These are phyloP conservation scores for Heritiera littoralis DNA, from an alignment of 345 rosid genomes.

Conservation along the genomic window DNA sequence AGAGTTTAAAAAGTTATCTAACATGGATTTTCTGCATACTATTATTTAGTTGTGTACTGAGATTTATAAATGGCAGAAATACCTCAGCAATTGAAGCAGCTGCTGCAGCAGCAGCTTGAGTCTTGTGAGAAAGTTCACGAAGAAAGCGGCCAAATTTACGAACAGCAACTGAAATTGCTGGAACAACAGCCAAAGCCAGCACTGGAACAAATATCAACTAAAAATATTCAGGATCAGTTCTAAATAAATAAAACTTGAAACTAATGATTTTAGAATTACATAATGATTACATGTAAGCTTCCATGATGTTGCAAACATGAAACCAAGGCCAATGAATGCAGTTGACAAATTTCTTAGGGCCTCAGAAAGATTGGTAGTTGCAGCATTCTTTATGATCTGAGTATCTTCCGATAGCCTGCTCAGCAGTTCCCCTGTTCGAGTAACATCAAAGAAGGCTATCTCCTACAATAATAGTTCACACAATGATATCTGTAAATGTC, in stretches of 20 bases:
- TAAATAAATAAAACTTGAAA: not conserved
- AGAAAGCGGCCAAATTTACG: constrained; percentile 75
- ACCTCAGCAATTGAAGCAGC: constrained; percentile 99
- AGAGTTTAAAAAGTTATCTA: not conserved
- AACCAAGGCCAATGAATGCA: constrained; percentile 54
- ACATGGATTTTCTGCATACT: not conserved
- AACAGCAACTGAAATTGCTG: constrained; percentile 74
- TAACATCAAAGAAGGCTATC: constrained; percentile 64
- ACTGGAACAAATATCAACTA: constrained; percentile 39
- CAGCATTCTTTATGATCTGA: constrained; percentile 69
- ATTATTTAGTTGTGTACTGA: not conserved
- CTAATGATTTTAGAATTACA: not conserved
- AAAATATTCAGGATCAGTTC: not conserved
- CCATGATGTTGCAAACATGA: constrained; percentile 72
- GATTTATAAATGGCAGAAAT: constrained; percentile 1
- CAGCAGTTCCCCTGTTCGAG: constrained; percentile 66
- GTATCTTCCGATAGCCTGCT: constrained; percentile 70
- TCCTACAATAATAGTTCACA: constrained; percentile 35
- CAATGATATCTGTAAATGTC: not conserved
- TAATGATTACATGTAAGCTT: constrained; percentile 52
- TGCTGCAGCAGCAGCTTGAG: constrained; percentile 96
- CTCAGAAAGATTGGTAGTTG: constrained; percentile 66
- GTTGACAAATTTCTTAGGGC: constrained; percentile 63
- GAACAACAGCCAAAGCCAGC: constrained; percentile 87
- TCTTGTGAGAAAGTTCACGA: constrained; percentile 87